Evolutionary conservation across 345 rosid genomes (phyloP).

Genomic region (Tarenaya hassleriana): DNA sequence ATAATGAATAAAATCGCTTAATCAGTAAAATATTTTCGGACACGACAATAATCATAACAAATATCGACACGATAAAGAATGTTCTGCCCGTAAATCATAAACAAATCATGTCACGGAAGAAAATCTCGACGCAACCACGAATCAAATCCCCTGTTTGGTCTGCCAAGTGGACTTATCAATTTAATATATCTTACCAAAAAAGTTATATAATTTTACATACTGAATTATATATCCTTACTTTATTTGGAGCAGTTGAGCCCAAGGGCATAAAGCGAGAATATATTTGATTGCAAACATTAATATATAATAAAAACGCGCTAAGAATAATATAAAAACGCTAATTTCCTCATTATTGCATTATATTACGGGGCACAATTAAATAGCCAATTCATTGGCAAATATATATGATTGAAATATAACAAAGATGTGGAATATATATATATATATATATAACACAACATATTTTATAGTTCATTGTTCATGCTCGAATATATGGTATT

Average conservation of each 20-base stretch:
- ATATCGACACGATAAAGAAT: not conserved
- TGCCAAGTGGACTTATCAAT: conserved; percentile 11
- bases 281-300: not conserved
- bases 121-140: conserved; percentile 9
- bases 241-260: not conserved
- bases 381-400: too few species aligned
- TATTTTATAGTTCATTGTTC: too few species aligned
- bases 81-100: not conserved
- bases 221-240: too few species aligned
- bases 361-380: not conserved
- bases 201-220: conserved; percentile 13
- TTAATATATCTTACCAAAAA: not conserved
- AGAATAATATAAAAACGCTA: too few species aligned
- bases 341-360: not conserved
- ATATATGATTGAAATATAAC: too few species aligned
- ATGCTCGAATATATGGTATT: too few species aligned
- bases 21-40: not conserved
- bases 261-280: conserved; percentile 14
- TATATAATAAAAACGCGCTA: too few species aligned
- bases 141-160: conserved; percentile 6
- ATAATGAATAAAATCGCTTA: conserved; percentile 1
- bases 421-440: too few species aligned
- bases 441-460: too few species aligned
- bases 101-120: not conserved
- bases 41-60: conserved; percentile 6